These are phyloP conservation scores for Heliosperma pusillum DNA, from an alignment of 148 eudicot species.

Conservation along the genomic window DNA sequence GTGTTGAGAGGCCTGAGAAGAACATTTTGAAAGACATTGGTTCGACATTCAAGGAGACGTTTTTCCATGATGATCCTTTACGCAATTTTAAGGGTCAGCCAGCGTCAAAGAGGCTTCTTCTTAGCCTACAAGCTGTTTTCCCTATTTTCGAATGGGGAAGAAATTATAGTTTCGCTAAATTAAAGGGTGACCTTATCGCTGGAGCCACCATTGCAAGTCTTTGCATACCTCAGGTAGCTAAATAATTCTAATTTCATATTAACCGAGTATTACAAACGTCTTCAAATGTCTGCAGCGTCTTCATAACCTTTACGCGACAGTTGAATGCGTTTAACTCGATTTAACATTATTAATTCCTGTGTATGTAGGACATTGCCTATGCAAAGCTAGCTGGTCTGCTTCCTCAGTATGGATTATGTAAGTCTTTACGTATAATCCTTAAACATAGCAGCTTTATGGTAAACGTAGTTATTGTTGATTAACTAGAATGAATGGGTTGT, in stretches of 20 bases:
- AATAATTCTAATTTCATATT: no score
- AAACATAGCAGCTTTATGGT: no score
- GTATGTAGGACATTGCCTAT: slow-evolving; percentile 81
- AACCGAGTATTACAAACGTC: no score
- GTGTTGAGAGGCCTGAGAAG: slow-evolving; percentile 58
- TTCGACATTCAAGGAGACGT: slow-evolving; percentile 49
- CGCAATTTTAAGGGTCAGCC: slow-evolving; percentile 62
- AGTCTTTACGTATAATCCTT: slow-evolving; percentile 18
- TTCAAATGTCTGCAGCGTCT: no score
- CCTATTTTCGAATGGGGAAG: slow-evolving; percentile 90
- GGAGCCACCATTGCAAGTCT: slow-evolving; percentile 94
- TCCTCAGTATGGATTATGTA: slow-evolving; percentile 69
- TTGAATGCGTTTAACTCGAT: no score
- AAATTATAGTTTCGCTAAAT: slow-evolving; percentile 44
- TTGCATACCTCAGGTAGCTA: slow-evolving; percentile 76
- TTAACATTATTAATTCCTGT: neutral
- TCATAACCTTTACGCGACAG: no score
- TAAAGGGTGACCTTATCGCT: slow-evolving; percentile 68
- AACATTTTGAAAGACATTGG: slow-evolving; percentile 39
- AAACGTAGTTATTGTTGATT: neutral
- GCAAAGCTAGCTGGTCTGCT: slow-evolving; percentile 66
- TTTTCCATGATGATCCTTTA: slow-evolving; percentile 73
- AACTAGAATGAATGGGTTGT: neutral
- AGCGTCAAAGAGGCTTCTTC: slow-evolving; percentile 32
- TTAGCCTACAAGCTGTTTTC: slow-evolving; percentile 56